Conservation (phyloP, 805 yeast species). For the Scheffersomyces spartinae region DNA sequence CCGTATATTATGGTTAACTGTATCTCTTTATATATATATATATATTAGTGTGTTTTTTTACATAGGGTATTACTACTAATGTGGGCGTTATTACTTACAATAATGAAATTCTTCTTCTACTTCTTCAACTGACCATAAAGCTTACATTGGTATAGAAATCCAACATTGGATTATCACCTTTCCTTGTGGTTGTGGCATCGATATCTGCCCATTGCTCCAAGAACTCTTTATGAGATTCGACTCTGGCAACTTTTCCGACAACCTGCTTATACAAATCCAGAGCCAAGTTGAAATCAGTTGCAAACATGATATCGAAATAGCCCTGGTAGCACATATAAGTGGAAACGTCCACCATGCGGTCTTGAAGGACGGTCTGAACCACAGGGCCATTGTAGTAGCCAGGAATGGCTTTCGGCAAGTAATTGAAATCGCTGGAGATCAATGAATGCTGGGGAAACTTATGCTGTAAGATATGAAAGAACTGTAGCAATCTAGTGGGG, state of each 20-base stretch:
- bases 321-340: constrained; percentile 83
- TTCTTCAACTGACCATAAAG: constrained; percentile 38
- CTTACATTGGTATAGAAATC: constrained; percentile 68
- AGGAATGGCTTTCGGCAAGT: constrained; percentile 31
- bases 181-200: constrained; percentile 53
- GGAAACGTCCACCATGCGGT: constrained; percentile 55
- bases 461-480: constrained; percentile 49
- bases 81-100: too few relatives aligned
- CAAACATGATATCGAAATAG: constrained; percentile 76
- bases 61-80: too few relatives aligned
- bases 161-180: constrained; percentile 79
- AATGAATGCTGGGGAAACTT: constrained; percentile 69
- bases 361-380: constrained; percentile 63
- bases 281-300: constrained; percentile 61
- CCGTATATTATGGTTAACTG: constrained; percentile 1
- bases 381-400: constrained; percentile 65
- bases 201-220: constrained; percentile 61
- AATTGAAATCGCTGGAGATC: constrained; percentile 59
- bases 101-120: too few relatives aligned
- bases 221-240: constrained; percentile 52
- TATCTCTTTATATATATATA: too few relatives aligned
- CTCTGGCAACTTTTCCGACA: constrained; percentile 45
- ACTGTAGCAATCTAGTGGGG: constrained; percentile 63
- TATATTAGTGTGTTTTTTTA: too few relatives aligned
- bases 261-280: constrained; percentile 52